Conservation (phyloP, 1,284 basidiomycete genomes). For the Pseudozyma pruni region DNA sequence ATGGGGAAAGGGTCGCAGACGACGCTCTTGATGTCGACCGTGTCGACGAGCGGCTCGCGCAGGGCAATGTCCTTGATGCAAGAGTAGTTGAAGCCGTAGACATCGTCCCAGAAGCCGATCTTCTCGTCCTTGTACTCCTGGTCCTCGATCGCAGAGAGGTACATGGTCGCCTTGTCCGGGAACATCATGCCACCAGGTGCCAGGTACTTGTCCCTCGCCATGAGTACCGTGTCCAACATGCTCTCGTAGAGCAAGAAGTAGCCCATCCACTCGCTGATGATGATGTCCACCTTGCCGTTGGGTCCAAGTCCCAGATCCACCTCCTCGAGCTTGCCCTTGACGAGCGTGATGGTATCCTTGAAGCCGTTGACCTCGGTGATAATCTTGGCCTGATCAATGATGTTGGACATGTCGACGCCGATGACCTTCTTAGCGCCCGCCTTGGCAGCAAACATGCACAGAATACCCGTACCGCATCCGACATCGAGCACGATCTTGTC, state of each 20-base stretch:
- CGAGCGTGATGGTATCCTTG: conserved; percentile 88
- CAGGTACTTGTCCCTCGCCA: conserved; percentile 96
- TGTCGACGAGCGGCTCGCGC: conserved; percentile 95
- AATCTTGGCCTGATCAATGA: conserved; percentile 97
- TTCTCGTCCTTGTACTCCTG: conserved; percentile 99
- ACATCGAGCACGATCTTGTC: conserved; percentile 84
- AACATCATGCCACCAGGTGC: conserved; percentile 87
- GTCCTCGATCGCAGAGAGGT: conserved; percentile 97
- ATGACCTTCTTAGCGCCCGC: conserved; percentile 92
- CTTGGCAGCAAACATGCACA: conserved; percentile 99
- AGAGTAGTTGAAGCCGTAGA: conserved; percentile 99
- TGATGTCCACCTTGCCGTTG: conserved; percentile 79
- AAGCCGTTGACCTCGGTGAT: conserved; percentile 97
- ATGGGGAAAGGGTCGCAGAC: conserved; percentile 66
- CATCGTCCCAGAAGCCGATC: conserved; percentile 95
- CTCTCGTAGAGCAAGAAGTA: conserved; percentile 86
- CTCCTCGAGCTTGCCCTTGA: conserved; percentile 98
- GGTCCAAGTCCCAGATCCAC: conserved; percentile 71
- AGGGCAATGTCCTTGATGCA: conserved; percentile 99
- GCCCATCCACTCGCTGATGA: conserved; percentile 99
- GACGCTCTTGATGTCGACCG: conserved; percentile 73
- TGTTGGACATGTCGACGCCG: conserved; percentile 98
- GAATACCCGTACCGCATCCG: conserved; percentile 97
- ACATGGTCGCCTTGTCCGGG: conserved; percentile 93
- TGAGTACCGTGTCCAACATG: conserved; percentile 97